Evolutionary conservation across 768 basidiomycete species (phyloP), one percentile per base, ranked within the genome.

Genomic region (Boletus reticuloceps): DNA sequence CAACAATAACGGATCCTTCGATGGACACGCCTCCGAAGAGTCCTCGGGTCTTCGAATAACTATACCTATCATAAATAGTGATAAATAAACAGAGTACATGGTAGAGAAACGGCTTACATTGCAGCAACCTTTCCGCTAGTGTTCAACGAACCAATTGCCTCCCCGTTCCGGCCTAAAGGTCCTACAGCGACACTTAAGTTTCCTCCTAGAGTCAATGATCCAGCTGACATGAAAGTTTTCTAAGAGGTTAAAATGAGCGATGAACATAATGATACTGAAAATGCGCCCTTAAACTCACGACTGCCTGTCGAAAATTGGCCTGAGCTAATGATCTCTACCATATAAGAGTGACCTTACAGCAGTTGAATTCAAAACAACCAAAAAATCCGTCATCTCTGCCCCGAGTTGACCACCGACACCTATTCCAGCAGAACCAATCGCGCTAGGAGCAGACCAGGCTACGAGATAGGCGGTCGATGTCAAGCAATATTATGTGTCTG

Each of bases 391-490:
- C 76, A 96, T 82, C 69, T 93, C 89, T 45, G 88, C 89, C 20
- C 90, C 90, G 19, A 81, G 78, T 64, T 92, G 90, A 19, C 88
- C 84, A 19, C 96, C 97, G 5, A 95, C 75, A 1, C 96, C 96
- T 6, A 95, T 67, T 0, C 96, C 96, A 14, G 89, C 96, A 4
- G 91, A 87, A 25, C 94, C 95, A 43, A 99, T 96, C 4, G 96
- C 97, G 67, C 88, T 90, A 4, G 97, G 97, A 19, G 94, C 86
- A 36, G 91, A 92, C 95, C 95, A 99, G 37, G 82, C 89, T 94
- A 53, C 86, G 93, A 40, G 79, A 83, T 88, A 41, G 41, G 54
- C 7, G 56, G 25, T 46, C 12, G 11, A 32, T 34, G 27, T 55
- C 51, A 46, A 29, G 46, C 14, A 31, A 42, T 39, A 34, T 43